These are phyloP conservation scores for Jasminum sambac DNA, from an alignment of 257 asterid genomes.

Conservation along the genomic window DNA sequence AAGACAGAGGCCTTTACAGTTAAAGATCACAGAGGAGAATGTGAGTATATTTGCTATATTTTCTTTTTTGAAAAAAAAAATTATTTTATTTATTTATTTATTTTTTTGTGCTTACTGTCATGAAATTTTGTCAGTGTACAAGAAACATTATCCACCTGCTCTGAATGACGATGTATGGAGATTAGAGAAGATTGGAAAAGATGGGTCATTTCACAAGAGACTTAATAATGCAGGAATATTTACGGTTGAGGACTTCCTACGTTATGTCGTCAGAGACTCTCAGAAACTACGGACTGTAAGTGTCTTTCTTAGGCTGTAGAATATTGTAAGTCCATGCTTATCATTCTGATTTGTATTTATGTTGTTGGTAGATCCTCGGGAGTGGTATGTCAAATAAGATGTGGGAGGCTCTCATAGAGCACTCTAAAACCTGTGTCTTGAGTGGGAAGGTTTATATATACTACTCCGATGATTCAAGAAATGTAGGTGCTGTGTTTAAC, in stretches of 20 bases:
- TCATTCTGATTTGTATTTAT: constrained; percentile 8
- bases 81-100: too few relatives aligned
- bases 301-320: constrained; percentile 12
- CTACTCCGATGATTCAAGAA: constrained; percentile 77
- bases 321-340: constrained; percentile 10
- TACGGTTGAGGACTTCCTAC: constrained; percentile 88
- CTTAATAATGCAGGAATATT: constrained; percentile 74
- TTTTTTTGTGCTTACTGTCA: background rate
- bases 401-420: constrained; percentile 98
- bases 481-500: constrained; percentile 82
- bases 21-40: constrained; percentile 98
- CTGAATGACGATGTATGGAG: constrained; percentile 95
- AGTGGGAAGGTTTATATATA: constrained; percentile 88
- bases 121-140: constrained; percentile 62
- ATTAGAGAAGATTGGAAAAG: constrained; percentile 98
- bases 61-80: too few relatives aligned
- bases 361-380: constrained; percentile 73
- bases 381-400: constrained; percentile 98
- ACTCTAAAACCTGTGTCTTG: constrained; percentile 86
- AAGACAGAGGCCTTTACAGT: constrained; percentile 95
- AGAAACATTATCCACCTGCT: constrained; percentile 97
- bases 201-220: constrained; percentile 97
- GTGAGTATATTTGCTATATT: constrained; percentile 43
- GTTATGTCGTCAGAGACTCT: constrained; percentile 84
- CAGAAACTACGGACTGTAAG: constrained; percentile 84